phyloP scores from a whole-genome alignment of 768 basidiomycete genomes.

The Kondoa subrosea region DNA sequence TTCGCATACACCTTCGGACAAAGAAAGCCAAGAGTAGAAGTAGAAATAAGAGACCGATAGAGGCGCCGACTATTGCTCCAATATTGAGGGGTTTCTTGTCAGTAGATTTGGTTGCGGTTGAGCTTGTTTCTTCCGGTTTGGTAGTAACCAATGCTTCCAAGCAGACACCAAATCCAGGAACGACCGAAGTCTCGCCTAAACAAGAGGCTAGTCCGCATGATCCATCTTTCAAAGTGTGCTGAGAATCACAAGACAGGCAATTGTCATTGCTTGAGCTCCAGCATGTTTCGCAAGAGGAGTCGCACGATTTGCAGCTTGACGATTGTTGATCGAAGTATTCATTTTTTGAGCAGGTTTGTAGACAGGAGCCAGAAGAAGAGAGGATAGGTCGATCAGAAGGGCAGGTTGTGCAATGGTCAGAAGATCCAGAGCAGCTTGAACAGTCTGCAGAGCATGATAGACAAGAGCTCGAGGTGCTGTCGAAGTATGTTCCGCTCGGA shows the following conservation, averaged over 20 bases:
- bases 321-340: slow-evolving; percentile 19
- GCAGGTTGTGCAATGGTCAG: slow-evolving; percentile 23
- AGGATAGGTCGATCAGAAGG: slow-evolving; percentile 23
- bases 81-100: not conserved
- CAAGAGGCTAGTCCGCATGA: slow-evolving; percentile 10
- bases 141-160: slow-evolving; percentile 19
- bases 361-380: slow-evolving; percentile 11
- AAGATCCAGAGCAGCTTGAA: slow-evolving; percentile 33
- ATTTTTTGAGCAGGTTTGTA: slow-evolving; percentile 14
- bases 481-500: slow-evolving; percentile 51
- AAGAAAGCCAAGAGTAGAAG: not conserved
- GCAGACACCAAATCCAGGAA: slow-evolving; percentile 22
- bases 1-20: not conserved
- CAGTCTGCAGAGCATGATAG: slow-evolving; percentile 70
- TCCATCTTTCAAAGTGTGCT: slow-evolving; percentile 8
- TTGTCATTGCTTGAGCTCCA: slow-evolving; percentile 58
- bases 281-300: slow-evolving; percentile 38
- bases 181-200: slow-evolving; percentile 3
- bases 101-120: not conserved
- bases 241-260: slow-evolving; percentile 52
- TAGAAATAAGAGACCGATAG: not conserved
- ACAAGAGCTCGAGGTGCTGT: slow-evolving; percentile 44
- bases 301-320: slow-evolving; percentile 15
- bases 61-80: not conserved
- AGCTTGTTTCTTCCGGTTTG: slow-evolving; percentile 1